phyloP scores from a whole-genome alignment of 1,139 yeast genomes.

The Geotrichum histeridarum region DNA sequence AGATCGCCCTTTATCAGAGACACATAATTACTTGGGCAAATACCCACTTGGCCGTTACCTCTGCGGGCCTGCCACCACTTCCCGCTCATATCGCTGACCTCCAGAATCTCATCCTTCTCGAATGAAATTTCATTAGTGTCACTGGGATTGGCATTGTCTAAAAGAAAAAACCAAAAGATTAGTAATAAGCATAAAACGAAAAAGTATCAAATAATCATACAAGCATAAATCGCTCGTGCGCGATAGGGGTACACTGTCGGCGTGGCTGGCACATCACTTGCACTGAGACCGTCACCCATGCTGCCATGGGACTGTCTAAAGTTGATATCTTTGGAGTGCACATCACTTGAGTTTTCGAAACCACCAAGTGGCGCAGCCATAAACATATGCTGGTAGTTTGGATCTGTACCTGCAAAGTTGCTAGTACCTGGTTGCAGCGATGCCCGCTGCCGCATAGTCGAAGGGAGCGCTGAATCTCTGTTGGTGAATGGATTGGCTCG shows the following conservation, averaged over 20 bases:
- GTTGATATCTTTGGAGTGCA: conserved; percentile 1
- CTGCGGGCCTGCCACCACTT: conserved; percentile 99
- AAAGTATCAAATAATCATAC: conserved; percentile 39
- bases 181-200: neutral
- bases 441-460: neutral
- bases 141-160: conserved; percentile 67
- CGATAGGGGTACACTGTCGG: conserved; percentile 65
- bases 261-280: conserved; percentile 26
- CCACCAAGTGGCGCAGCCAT: conserved; percentile 53
- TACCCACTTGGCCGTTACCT: conserved; percentile 87
- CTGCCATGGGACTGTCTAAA: conserved; percentile 10
- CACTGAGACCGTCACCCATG: neutral
- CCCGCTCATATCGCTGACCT: conserved; percentile 89
- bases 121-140: conserved; percentile 92
- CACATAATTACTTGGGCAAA: conserved; percentile 93
- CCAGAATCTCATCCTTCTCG: conserved; percentile 81
- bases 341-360: conserved; percentile 47
- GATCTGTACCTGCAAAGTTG: conserved; percentile 1
- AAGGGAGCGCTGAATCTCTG: neutral
- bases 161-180: neutral
- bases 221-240: conserved; percentile 81
- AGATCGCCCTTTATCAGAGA: conserved; percentile 41
- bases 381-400: conserved; percentile 46
- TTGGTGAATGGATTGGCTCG: conserved; percentile 7
- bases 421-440: neutral